Percentiles rank a stretch among this genome's conserved stretches.
Conservation (phyloP, 2,329 filamentous ascomycete species). For the Kalmusia sp. region DNA sequence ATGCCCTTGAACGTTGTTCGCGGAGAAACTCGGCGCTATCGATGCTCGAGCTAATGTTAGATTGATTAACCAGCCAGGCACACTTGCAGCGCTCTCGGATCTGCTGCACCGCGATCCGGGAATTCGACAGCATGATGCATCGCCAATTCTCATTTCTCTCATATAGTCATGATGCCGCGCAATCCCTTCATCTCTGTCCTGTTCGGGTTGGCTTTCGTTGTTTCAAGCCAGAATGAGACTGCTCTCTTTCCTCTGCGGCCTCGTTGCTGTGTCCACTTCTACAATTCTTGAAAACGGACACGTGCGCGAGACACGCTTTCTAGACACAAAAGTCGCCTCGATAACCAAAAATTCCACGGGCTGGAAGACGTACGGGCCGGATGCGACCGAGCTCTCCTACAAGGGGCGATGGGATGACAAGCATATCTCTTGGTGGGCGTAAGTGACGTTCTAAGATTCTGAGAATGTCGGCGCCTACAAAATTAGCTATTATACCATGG, state of each 20-base stretch:
- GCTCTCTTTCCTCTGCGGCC: constrained; percentile 4
- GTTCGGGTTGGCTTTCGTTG: constrained; percentile 7
- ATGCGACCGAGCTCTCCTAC: constrained; percentile 64
- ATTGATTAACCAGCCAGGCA: constrained; percentile 11
- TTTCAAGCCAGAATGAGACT: constrained; percentile 19
- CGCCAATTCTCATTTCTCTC: background rate
- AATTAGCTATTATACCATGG: too few species aligned
- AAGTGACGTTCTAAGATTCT: constrained; percentile 26
- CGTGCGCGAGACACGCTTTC: constrained; percentile 46
- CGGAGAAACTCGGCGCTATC: too few species aligned
- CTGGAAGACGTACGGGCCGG: constrained; percentile 59
- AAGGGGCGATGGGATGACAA: constrained; percentile 69
- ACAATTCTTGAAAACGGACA: constrained; percentile 55
- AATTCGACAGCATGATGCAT: background rate
- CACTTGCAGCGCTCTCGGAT: background rate
- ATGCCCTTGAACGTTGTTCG: too few species aligned
- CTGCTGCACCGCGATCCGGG: background rate
- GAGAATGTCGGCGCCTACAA: too few species aligned
- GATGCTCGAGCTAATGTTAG: constrained; percentile 2
- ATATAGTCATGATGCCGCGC: background rate
- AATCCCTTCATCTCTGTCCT: background rate
- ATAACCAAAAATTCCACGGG: constrained; percentile 37
- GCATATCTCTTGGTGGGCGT: constrained; percentile 68
- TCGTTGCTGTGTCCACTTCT: constrained; percentile 33
- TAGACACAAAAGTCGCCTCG: constrained; percentile 41